Evolutionary conservation across 2,329 filamentous ascomycete genomes (phyloP).

Genomic region (Emergomyces orientalis): DNA sequence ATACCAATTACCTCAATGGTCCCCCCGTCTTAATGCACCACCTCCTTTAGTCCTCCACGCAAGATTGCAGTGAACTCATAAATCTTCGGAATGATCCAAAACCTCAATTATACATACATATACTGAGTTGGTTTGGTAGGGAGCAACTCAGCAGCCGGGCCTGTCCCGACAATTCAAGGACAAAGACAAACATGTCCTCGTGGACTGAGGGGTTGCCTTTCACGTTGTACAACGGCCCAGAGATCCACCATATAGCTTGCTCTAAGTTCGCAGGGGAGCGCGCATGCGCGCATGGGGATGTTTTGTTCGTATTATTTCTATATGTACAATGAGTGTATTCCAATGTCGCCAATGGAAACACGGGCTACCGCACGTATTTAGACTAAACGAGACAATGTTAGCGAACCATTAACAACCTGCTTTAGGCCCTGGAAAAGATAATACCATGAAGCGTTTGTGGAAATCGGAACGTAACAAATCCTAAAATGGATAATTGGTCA

Average conservation of each 20-base stretch:
- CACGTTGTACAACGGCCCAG: too few relatives aligned
- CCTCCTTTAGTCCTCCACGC: neutral
- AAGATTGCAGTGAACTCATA: neutral
- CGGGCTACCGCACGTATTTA: constrained; percentile 7
- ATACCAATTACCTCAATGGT: neutral
- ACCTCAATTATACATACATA: neutral
- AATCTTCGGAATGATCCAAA: neutral
- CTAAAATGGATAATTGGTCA: constrained; percentile 33
- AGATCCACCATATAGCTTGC: neutral
- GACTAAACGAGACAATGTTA: neutral
- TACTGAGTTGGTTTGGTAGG: neutral
- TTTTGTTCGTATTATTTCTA: neutral
- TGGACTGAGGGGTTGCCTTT: neutral
- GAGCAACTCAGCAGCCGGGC: neutral
- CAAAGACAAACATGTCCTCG: neutral
- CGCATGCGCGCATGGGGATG: neutral
- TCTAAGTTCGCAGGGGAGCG: neutral
- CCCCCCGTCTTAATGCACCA: neutral
- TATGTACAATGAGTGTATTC: neutral
- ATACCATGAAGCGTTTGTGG: constrained; percentile 85
- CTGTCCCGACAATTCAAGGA: neutral
- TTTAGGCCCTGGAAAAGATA: neutral
- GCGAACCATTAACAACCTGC: neutral
- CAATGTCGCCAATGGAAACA: neutral
- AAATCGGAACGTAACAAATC: constrained; percentile 91